phyloP scores from a whole-genome alignment of 2,329 filamentous ascomycete species.

The Diplodia sapinea region DNA sequence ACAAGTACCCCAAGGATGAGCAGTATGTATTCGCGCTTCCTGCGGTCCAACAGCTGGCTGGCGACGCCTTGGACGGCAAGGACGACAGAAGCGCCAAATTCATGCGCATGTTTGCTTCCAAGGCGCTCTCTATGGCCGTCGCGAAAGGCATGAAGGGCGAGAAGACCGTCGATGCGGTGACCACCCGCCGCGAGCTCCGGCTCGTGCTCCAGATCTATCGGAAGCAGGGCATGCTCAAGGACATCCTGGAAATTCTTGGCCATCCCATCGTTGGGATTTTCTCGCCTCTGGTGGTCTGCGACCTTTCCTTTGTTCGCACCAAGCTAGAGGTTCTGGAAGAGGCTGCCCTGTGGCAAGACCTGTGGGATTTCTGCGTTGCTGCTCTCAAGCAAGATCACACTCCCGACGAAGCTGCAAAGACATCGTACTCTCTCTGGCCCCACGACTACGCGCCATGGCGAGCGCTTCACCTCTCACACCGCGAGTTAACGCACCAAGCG shows the following conservation, averaged over 20 bases:
- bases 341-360: conserved; percentile 25
- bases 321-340: conserved; percentile 28
- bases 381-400: conserved; percentile 18
- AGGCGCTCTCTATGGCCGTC: conserved; percentile 11
- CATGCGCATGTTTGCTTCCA: conserved; percentile 27
- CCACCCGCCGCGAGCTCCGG: conserved; percentile 29
- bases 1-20: conserved; percentile 30
- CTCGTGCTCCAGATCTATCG: conserved; percentile 29
- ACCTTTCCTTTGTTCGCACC: conserved; percentile 27
- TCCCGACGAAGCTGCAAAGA: conserved; percentile 20
- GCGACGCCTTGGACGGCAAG: conserved; percentile 21
- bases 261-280: conserved; percentile 25
- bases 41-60: conserved; percentile 27
- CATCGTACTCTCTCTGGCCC: conserved; percentile 24
- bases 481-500: conserved; percentile 16
- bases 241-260: conserved; percentile 26
- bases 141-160: conserved; percentile 30
- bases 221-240: conserved; percentile 28
- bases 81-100: conserved; percentile 25
- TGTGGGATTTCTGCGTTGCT: conserved; percentile 29
- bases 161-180: conserved; percentile 26
- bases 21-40: conserved; percentile 30
- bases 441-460: conserved; percentile 25
- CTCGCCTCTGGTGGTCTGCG: conserved; percentile 28
- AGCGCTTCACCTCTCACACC: conserved; percentile 16